These are phyloP conservation scores for Globisporangium cystogenes DNA, from an alignment of 352 stramenopile species.

Conservation along the genomic window DNA sequence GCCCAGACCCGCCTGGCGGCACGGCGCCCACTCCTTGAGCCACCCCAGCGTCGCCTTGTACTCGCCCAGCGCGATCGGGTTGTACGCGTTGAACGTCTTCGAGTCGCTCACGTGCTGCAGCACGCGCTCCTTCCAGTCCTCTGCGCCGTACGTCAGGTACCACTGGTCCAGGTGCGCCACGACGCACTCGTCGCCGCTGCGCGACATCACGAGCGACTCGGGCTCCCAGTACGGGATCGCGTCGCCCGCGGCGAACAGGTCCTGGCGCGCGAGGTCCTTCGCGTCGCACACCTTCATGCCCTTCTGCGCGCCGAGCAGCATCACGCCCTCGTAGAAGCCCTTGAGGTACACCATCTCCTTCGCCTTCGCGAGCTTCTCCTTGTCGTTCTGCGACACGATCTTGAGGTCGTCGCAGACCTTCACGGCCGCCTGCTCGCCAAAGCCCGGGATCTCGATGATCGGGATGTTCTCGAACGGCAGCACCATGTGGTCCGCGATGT, in stretches of 20 bases:
- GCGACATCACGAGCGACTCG: constrained; percentile 96
- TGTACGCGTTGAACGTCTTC: constrained; percentile 94
- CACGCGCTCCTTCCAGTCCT: constrained; percentile 96
- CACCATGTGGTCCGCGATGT: constrained; percentile 98
- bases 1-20: constrained; percentile 96
- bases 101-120: constrained; percentile 92
- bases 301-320: constrained; percentile 97
- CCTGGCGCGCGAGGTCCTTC: constrained; percentile 96
- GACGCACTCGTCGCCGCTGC: constrained; percentile 98
- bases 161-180: constrained; percentile 99
- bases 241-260: constrained; percentile 93
- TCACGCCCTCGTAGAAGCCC: constrained; percentile 99
- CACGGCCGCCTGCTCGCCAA: constrained; percentile 94
- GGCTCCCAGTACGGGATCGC: constrained; percentile 99
- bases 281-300: constrained; percentile 95
- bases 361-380: constrained; percentile 97
- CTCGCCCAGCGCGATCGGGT: constrained; percentile 88
- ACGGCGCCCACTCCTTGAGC: constrained; percentile 99
- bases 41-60: constrained; percentile 98
- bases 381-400: constrained; percentile 98
- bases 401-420: constrained; percentile 97
- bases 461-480: constrained; percentile 97
- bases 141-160: constrained; percentile 98
- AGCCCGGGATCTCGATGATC: constrained; percentile 99
- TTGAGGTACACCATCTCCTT: constrained; percentile 99